Evolutionary conservation across 139 green algal species (phyloP), one percentile per base, ranked within the genome.

Genomic region (Chlamydomonas applanata): DNA sequence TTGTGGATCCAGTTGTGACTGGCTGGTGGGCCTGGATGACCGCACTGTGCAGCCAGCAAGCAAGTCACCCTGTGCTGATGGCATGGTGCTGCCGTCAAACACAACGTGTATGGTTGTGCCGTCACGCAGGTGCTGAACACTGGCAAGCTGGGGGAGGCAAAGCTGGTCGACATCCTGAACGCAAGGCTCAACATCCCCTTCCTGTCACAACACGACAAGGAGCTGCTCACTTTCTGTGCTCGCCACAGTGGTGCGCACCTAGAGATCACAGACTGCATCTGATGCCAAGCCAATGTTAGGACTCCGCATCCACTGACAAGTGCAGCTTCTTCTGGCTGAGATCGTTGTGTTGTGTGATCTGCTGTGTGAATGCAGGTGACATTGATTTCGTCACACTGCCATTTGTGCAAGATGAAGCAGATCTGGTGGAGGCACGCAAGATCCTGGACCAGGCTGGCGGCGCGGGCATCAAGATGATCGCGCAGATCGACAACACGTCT

Each of bases 401-500:
- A 7, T 82, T 82, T 57, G 83, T 88, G 53, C 73, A 77, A 20
- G 40, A 25, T 27, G 69, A 44, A 17, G 74, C 36, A 7, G 83
- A 88, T 72, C 49, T 88, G 29, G 17, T 75, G 35, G 59, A 75
- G 64, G 76, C 90, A 64, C 84, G 85, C 22, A 34, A 81, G 22
- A 40, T 90, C 53, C 79, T 91, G 54, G 84, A 87, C 56, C 66
- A 73, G 2, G 40, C 75, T 54, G 83, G 79, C 2, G 84, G 82
- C 20, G 36, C 70, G 3, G 32, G 72, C 14, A 79, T 90, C 46
- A 81, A 88, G 75, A 85, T 90, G 68, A 2, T 95, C 35, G 74
- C 85, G 19, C 93, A 94, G 82, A 89, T 95, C 14, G 84, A 91
- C 72, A 88, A 82, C 33, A 61, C 57, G 1, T 69, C 82, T 3